These are phyloP conservation scores for Arabidopsis arenosa DNA, from an alignment of 345 rosid genomes.

Conservation along the genomic window DNA sequence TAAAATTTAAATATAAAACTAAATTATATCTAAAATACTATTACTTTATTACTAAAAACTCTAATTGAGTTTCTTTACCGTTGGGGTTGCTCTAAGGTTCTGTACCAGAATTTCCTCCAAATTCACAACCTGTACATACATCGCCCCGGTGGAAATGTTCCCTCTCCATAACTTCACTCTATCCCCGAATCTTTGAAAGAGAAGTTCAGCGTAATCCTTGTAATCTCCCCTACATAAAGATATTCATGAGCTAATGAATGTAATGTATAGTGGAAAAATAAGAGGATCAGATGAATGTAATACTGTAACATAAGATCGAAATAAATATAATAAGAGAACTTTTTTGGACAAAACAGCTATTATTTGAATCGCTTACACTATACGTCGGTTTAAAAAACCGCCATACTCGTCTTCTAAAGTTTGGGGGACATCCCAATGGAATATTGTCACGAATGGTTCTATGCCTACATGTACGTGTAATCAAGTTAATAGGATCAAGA, in stretches of 20 bases:
- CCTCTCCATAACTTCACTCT: conserved; percentile 40
- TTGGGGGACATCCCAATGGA: conserved; percentile 56
- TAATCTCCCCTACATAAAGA: background rate
- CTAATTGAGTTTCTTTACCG: too few relatives aligned
- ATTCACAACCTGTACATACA: conserved; percentile 1
- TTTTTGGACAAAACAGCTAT: background rate
- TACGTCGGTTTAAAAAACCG: background rate
- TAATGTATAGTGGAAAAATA: too few relatives aligned
- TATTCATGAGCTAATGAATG: background rate
- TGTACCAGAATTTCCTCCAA: background rate
- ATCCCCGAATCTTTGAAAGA: conserved; percentile 57
- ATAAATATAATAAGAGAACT: background rate
- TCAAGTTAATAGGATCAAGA: background rate
- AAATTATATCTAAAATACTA: too few relatives aligned
- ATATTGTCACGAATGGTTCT: conserved; percentile 49
- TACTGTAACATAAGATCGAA: background rate
- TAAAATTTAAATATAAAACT: too few relatives aligned
- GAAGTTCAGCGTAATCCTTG: conserved; percentile 46
- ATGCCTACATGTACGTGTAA: conserved; percentile 34
- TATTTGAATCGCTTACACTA: background rate
- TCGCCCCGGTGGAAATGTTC: background rate
- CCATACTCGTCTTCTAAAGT: conserved; percentile 38
- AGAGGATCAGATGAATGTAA: too few relatives aligned
- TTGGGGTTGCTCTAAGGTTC: too few relatives aligned
- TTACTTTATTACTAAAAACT: too few relatives aligned